phyloP scores from a whole-genome alignment of 306 rosid species.

The Trichosanthes truncata region DNA sequence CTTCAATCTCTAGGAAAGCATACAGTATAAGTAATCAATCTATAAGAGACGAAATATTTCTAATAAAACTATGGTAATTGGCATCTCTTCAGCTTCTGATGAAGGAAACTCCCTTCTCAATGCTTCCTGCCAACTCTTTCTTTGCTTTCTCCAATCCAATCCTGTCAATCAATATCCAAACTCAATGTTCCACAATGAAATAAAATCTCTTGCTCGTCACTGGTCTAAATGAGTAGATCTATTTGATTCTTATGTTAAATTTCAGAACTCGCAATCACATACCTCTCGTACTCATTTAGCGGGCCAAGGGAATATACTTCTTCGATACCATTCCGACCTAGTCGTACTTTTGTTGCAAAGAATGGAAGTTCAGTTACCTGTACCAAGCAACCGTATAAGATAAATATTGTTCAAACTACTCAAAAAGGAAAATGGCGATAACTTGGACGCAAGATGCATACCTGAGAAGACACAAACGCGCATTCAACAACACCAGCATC shows the following conservation, averaged over 20 bases:
- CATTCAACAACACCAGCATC: constrained; percentile 84
- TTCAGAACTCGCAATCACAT: neutral
- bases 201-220: neutral
- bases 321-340: constrained; percentile 1
- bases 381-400: neutral
- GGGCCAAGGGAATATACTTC: constrained; percentile 8
- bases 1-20: neutral
- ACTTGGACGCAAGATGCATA: neutral
- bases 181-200: neutral
- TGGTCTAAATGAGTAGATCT: neutral
- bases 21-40: neutral
- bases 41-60: neutral
- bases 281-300: constrained; percentile 5
- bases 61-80: neutral
- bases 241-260: neutral
- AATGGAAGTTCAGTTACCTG: constrained; percentile 11
- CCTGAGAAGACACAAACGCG: constrained; percentile 76
- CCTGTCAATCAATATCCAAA: constrained; percentile 9
- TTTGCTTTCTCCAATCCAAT: constrained; percentile 13
- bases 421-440: neutral
- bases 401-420: neutral
- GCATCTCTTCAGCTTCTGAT: neutral
- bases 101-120: constrained; percentile 12
- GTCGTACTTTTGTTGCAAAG: constrained; percentile 8
- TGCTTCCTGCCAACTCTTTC: constrained; percentile 10